Conservation (phyloP, 345 rosid species). For the Bruguiera gymnorhiza region DNA sequence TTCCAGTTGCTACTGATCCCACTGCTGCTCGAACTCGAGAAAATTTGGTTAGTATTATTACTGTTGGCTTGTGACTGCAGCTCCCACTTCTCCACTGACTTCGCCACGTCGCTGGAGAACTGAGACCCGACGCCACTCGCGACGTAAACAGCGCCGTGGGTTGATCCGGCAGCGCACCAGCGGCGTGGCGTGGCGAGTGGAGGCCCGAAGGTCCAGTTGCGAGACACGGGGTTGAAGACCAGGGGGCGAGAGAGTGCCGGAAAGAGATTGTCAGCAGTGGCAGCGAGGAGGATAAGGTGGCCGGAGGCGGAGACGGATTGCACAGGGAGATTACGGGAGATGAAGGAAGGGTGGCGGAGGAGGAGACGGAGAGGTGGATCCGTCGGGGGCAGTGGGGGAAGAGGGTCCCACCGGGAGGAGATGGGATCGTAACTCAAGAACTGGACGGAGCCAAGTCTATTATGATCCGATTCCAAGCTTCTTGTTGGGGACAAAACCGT, state of each 20-base stretch:
- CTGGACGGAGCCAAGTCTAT: constrained; percentile 13
- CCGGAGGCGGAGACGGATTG: constrained; percentile 42
- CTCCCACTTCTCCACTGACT: constrained; percentile 43
- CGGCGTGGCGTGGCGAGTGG: constrained; percentile 40
- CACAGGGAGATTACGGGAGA: constrained; percentile 42
- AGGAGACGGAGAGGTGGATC: constrained; percentile 40
- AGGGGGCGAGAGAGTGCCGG: constrained; percentile 46
- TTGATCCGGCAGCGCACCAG: constrained; percentile 49
- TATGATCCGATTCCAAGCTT: background rate
- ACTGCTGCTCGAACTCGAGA: background rate
- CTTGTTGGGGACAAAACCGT: constrained; percentile 31
- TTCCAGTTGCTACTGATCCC: constrained; percentile 7
- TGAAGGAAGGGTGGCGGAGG: constrained; percentile 45
- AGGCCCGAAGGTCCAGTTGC: constrained; percentile 41
- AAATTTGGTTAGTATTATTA: background rate
- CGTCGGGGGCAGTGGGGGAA: constrained; percentile 37
- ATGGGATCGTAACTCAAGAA: constrained; percentile 43
- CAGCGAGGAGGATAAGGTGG: constrained; percentile 41
- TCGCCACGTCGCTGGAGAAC: constrained; percentile 38
- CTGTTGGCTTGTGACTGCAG: background rate
- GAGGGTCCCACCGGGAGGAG: constrained; percentile 36
- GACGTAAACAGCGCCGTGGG: constrained; percentile 22
- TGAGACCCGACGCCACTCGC: constrained; percentile 46
- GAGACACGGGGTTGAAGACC: constrained; percentile 36
- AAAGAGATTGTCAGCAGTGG: constrained; percentile 32